Base-by-base conservation (phyloP, 2,329 filamentous ascomycete species). In the Cercospora zeae-maydis region DNA sequence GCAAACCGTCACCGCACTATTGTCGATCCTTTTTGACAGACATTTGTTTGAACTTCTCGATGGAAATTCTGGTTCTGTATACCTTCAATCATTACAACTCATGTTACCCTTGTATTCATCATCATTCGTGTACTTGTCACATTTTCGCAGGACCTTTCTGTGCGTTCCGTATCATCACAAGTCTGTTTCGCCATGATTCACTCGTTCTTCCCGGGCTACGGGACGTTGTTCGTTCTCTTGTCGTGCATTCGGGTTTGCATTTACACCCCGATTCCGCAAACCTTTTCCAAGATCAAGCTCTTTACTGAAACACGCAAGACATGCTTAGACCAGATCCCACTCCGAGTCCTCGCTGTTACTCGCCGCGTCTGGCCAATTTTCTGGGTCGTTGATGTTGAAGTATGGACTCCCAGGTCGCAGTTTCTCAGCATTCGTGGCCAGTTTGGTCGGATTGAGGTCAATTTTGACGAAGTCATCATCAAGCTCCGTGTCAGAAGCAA, bases 391-490 rank as follows among this genome's bases (percentile, higher is more conserved):
- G 14, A 56, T 36, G 13, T 58, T 39, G 24, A 39, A 34, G 14
- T 24, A 34, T 1, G 47, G 24, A 52, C 47, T 33, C n/a, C 47
- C 47, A 2, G 30, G 24, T n/a, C 24, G 13, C 13, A 33, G 2
- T 4, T 52, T 30, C 13, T 52, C 47, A 7, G 47, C 30, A n/a
- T 33, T 24, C 24, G 31, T 52, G 47, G 47, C 47, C n/a, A 19
- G 13, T 10, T 13, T 52, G 58, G 47, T n/a, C 13, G 8, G n/a
- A 34, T 4, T 42, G 2, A 53, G 58, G 24, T 61, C 63, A 5
- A 65, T 55, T 4, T 63, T 33, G 14, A 68, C 62, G 24, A 66
- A 31, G 11, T 66, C 66, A 6, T 54, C n/a, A 47, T 69, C 64
- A 10, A 55, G 56, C 4, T 64, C 66, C 37, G 60, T 66, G n/a